Percentiles rank a stretch among this genome's conserved stretches.
Evolutionary conservation across 257 asterid species (phyloP).

Genomic region (Salvia miltiorrhiza): DNA sequence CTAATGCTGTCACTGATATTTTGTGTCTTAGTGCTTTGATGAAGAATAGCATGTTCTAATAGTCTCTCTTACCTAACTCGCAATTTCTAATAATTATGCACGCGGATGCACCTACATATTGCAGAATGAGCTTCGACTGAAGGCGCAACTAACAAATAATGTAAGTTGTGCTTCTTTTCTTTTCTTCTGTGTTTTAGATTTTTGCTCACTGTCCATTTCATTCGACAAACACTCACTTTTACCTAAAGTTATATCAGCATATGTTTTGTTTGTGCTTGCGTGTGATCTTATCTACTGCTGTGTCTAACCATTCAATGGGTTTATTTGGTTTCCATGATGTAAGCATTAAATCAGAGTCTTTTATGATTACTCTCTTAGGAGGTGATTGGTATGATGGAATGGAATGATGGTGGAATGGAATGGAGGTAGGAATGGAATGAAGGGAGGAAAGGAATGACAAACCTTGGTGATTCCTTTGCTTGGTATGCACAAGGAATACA

Average conservation of each 20-base stretch:
- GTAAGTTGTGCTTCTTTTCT: constrained; percentile 40
- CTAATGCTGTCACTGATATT: not conserved
- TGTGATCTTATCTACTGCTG: not conserved
- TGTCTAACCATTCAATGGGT: not conserved
- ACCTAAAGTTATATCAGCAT: not conserved
- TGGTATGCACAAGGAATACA: no score
- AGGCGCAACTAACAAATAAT: constrained; percentile 65
- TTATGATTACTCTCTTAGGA: no score
- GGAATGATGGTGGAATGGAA: no score
- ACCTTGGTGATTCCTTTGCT: no score
- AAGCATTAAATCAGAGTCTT: not conserved
- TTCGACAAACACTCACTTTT: not conserved
- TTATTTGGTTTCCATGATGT: not conserved
- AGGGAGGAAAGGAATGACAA: no score
- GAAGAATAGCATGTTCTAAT: constrained; percentile 1
- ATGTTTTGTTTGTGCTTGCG: not conserved
- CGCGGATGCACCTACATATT: constrained; percentile 20
- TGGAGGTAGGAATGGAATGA: no score
- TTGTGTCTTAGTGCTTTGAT: not conserved
- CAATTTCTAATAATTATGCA: constrained; percentile 6
- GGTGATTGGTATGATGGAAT: no score
- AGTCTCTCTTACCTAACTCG: constrained; percentile 9
- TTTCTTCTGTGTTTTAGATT: not conserved
- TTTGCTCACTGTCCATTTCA: not conserved
- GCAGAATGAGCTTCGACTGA: constrained; percentile 71